Evolutionary conservation across 176 grass and related monocot genomes (phyloP).

Genomic region (Zoysia pacifica): DNA sequence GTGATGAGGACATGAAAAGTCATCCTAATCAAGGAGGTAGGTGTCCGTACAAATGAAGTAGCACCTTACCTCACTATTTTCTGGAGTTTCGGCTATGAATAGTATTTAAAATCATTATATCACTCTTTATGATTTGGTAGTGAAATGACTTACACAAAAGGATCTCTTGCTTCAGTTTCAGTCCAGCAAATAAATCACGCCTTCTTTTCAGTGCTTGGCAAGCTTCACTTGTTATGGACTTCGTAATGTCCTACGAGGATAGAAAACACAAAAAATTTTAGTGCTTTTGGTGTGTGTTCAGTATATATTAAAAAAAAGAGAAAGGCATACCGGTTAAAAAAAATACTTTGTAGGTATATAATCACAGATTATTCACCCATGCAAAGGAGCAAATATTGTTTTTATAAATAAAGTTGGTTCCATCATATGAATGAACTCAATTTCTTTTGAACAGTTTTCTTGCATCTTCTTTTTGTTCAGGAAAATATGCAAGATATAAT

Average conservation of each 20-base stretch:
- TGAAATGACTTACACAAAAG: constrained; percentile 78
- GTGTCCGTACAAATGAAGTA: constrained; percentile 3
- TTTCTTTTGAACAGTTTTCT: constrained; percentile 6
- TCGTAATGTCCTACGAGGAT: constrained; percentile 81
- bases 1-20: not conserved
- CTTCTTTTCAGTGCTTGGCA: constrained; percentile 88
- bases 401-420: constrained; percentile 34
- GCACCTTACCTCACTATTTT: constrained; percentile 12
- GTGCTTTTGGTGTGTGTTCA: constrained; percentile 23
- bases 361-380: constrained; percentile 11
- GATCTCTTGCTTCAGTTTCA: constrained; percentile 94
- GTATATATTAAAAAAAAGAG: constrained; percentile 1
- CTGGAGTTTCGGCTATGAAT: constrained; percentile 1
- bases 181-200: constrained; percentile 80
- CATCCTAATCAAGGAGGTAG: constrained; percentile 8
- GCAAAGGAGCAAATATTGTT: constrained; percentile 29
- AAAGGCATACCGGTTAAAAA: not conserved
- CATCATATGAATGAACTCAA: not conserved
- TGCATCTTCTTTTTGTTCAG: constrained; percentile 18
- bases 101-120: not conserved
- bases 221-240: constrained; percentile 75
- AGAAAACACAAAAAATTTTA: constrained; percentile 31
- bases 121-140: not conserved
- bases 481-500: not conserved
- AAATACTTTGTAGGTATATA: not conserved